Evolutionary conservation across 1,139 yeast genomes (phyloP).

Genomic region (Wickerhamiella pararugosa): DNA sequence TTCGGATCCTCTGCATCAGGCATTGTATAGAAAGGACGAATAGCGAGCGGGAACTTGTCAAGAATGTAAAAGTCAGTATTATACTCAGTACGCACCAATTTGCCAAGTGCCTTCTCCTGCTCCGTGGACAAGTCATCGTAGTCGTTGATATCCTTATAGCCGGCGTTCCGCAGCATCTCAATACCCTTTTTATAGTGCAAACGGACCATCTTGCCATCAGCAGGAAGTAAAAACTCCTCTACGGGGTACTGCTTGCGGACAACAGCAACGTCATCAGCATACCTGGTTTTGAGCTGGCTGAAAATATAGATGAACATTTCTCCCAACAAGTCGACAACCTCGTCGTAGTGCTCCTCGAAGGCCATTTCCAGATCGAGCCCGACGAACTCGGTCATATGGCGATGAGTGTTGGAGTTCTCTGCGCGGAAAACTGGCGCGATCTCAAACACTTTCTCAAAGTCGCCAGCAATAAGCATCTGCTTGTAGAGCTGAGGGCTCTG

Average conservation of each 20-base stretch:
- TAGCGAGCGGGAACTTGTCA: slow-evolving; percentile 93
- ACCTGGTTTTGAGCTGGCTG: slow-evolving; percentile 65
- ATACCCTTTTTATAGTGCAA: slow-evolving; percentile 86
- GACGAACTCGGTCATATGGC: slow-evolving; percentile 97
- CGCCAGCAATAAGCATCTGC: slow-evolving; percentile 96
- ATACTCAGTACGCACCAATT: slow-evolving; percentile 79
- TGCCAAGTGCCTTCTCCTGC: slow-evolving; percentile 86
- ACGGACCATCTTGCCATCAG: slow-evolving; percentile 61
- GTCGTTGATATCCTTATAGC: slow-evolving; percentile 63
- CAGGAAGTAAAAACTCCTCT: slow-evolving; percentile 88
- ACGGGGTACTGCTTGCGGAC: slow-evolving; percentile 95
- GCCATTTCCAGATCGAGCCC: slow-evolving; percentile 98
- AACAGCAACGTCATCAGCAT: slow-evolving; percentile 65
- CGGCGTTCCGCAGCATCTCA: slow-evolving; percentile 62
- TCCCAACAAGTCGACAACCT: slow-evolving; percentile 68
- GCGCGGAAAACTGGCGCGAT: slow-evolving; percentile 98
- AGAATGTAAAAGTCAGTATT: slow-evolving; percentile 95
- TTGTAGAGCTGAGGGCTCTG: slow-evolving; percentile 97
- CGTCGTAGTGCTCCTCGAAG: slow-evolving; percentile 95
- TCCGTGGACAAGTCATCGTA: slow-evolving; percentile 87
- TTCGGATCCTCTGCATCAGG: slow-evolving; percentile 86
- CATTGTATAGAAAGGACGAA: slow-evolving; percentile 98
- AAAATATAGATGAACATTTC: slow-evolving; percentile 84
- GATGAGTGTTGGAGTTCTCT: slow-evolving; percentile 95
- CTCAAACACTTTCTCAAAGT: slow-evolving; percentile 90